A percentile compares a stretch with the other conserved stretches of the same genome.
phyloP scores from a whole-genome alignment of 441 rosid genomes.

The Pelargonium fulgidum region DNA sequence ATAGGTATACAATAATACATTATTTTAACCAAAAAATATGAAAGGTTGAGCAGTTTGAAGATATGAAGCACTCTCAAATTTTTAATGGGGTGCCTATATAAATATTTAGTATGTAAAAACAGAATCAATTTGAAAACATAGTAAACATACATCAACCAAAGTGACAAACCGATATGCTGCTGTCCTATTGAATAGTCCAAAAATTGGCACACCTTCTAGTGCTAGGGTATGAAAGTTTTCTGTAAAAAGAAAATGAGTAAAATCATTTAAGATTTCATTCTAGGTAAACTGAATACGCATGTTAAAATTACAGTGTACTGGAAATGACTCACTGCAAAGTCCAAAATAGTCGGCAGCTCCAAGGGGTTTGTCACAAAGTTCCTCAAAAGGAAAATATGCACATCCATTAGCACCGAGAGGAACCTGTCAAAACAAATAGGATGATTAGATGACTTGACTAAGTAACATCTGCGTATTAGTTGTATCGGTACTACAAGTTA shows the following conservation, averaged over 20 bases:
- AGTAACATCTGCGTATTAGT: background rate
- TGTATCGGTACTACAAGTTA: background rate
- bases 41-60: no score
- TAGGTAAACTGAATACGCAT: background rate
- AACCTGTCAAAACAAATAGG: conserved; percentile 35
- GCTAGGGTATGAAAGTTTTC: conserved; percentile 90
- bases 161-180: conserved; percentile 94
- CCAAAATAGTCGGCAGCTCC: conserved; percentile 99
- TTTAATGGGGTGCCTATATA: no score
- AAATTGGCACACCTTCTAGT: conserved; percentile 71
- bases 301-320: background rate
- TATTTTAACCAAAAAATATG: no score
- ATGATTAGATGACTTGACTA: background rate
- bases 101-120: conserved; percentile 7
- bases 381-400: conserved; percentile 85
- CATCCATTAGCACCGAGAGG: conserved; percentile 83
- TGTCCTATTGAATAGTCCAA: conserved; percentile 76
- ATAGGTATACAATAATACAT: no score
- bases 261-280: background rate
- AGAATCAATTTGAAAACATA: conserved; percentile 14
- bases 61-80: no score
- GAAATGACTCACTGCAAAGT: conserved; percentile 69
- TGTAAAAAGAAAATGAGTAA: conserved; percentile 21
- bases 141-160: conserved; percentile 66
- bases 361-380: conserved; percentile 84